These are phyloP conservation scores for Stephanocyclus meneghinianus DNA, from an alignment of 352 stramenopile species.

Conservation along the genomic window DNA sequence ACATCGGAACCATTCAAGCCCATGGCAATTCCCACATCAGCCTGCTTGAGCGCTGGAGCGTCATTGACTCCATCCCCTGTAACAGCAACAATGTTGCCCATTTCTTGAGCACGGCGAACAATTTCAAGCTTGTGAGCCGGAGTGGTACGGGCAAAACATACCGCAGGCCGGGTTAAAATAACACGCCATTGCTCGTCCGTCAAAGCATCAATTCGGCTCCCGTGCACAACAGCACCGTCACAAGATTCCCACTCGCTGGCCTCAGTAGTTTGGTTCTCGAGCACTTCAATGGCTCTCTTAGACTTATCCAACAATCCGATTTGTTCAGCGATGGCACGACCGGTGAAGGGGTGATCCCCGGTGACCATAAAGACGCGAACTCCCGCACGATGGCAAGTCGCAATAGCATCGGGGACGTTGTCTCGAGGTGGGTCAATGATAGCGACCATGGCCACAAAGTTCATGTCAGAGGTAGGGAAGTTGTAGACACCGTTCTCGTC, in stretches of 20 bases:
- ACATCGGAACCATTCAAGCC: constrained; percentile 90
- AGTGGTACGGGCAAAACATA: constrained; percentile 23
- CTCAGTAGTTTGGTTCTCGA: constrained; percentile 73
- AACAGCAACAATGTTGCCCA: constrained; percentile 59
- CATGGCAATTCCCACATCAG: constrained; percentile 93
- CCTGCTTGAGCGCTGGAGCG: constrained; percentile 90
- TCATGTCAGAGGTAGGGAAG: not conserved
- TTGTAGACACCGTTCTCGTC: not conserved
- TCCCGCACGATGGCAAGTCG: not conserved
- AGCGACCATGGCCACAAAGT: constrained; percentile 49
- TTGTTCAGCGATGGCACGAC: constrained; percentile 88
- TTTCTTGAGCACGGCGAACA: constrained; percentile 69
- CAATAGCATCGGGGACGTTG: constrained; percentile 1
- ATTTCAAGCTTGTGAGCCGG: constrained; percentile 82
- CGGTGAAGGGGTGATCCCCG: constrained; percentile 14
- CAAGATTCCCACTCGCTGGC: constrained; percentile 68
- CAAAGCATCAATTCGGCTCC: constrained; percentile 51
- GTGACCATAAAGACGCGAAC: constrained; percentile 29
- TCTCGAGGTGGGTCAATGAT: constrained; percentile 89
- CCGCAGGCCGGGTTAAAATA: constrained; percentile 47
- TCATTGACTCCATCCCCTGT: constrained; percentile 95
- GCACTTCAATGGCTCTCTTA: constrained; percentile 31
- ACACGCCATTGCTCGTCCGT: constrained; percentile 14
- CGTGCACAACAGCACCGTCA: constrained; percentile 32
- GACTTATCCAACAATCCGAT: constrained; percentile 89